Evolutionary conservation across 768 basidiomycete species (phyloP), one percentile per base, ranked within the genome.

Genomic region (Punctularia strigosozonata): DNA sequence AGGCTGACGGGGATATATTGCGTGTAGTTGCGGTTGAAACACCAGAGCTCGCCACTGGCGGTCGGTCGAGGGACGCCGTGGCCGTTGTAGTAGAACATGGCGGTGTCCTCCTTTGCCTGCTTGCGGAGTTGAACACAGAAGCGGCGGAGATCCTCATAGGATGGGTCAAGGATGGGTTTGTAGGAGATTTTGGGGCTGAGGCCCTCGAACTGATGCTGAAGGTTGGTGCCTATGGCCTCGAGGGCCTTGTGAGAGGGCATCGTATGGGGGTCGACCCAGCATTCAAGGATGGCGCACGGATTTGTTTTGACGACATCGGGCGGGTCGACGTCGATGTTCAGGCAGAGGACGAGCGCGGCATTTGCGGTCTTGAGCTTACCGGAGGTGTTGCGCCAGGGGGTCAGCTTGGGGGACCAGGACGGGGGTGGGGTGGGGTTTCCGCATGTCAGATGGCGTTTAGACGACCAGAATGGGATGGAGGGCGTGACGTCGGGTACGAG

Each of bases 51-150:
- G 18, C 95, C 86, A 46, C 87, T 91, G 0, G 85, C 69, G 0
- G 95, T 98, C 8, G 95, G 95, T 52, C 88, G 92, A 2, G 94
- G 94, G 17, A 99, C 95, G 18, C 95, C 95, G 45, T 98, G 95
- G 3, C 95, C 95, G 46, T 98, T 99, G 62, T 98, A 99, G 60
- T 98, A 89, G 60, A 98, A 94, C 21, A 97, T 65, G 5, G 89
- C 80, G 2, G 95, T 80, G 52, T 99, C 95, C 25, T 91, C 85
- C 56, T 90, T 89, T 1, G 94, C 91, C 36, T 80, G 75, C 51
- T 83, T 87, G 40, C 95, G 78, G 28, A 94, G 60, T 17, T 70
- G 77, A 41, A 77, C 67, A 51, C 90, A 95, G 47, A 89, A 85
- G 40, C 84, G 78, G 53, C 84, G 83, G 26, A 94, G 69, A 49